Evolutionary conservation across 805 yeast species (phyloP).

Genomic region (Candida yuanshanica): DNA sequence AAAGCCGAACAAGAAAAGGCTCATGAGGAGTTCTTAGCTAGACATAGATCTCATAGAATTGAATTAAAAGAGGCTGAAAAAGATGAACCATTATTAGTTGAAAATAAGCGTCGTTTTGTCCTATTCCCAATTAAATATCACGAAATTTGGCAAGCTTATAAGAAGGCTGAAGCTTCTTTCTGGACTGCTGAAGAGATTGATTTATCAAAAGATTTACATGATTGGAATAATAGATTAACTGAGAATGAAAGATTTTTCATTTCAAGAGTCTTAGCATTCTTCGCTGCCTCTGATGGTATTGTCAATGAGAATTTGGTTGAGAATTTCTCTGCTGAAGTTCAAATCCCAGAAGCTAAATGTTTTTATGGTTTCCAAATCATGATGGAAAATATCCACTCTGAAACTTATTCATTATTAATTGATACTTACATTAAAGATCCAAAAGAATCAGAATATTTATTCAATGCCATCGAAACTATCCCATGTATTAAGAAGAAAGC

Average conservation of each 20-base stretch:
- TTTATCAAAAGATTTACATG: constrained; percentile 82
- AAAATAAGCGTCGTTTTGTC: constrained; percentile 85
- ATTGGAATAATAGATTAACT: constrained; percentile 87
- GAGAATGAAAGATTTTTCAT: constrained; percentile 91
- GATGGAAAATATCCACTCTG: constrained; percentile 99
- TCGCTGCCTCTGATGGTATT: constrained; percentile 98
- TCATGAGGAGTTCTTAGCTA: constrained; percentile 52
- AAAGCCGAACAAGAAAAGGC: constrained; percentile 23
- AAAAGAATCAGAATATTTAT: constrained; percentile 81
- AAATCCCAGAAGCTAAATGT: constrained; percentile 95
- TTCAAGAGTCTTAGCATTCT: constrained; percentile 91
- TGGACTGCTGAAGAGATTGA: constrained; percentile 99
- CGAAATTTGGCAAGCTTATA: constrained; percentile 98
- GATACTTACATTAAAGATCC: constrained; percentile 97
- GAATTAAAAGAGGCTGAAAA: constrained; percentile 67
- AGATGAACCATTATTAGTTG: constrained; percentile 82
- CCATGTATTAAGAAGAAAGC: constrained; percentile 97
- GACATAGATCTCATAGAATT: constrained; percentile 69
- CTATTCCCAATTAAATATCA: constrained; percentile 94
- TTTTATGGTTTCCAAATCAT: constrained; percentile 99
- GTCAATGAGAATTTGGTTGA: constrained; percentile 97
- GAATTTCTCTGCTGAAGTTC: constrained; percentile 96
- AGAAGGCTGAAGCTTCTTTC: constrained; percentile 98
- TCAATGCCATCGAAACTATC: constrained; percentile 93
- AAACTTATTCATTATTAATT: constrained; percentile 90